A percentile compares a stretch with the other conserved stretches of the same genome.
Evolutionary conservation across 257 asterid species (phyloP).

Genomic region (Penstemon barbatus): DNA sequence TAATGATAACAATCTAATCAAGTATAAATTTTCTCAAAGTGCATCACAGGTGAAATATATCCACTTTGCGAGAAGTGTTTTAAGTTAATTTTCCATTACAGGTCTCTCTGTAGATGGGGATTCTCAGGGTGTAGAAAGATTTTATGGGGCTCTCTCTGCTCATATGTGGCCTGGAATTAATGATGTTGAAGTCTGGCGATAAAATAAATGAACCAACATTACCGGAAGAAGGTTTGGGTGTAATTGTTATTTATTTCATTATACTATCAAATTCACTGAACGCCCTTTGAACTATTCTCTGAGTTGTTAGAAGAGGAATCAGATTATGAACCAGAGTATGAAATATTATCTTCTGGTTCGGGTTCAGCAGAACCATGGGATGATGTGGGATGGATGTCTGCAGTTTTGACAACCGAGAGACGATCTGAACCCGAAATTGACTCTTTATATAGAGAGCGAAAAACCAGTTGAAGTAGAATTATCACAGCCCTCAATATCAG

Average conservation of each 20-base stretch:
- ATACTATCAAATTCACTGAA: conserved; percentile 12
- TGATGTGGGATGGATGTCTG: conserved; percentile 59
- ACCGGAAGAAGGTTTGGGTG: conserved; percentile 68
- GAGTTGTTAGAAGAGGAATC: conserved; percentile 79
- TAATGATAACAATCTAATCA: not conserved
- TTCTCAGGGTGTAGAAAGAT: conserved; percentile 89
- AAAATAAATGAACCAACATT: conserved; percentile 71
- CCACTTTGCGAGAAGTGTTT: too few species aligned
- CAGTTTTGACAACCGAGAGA: conserved; percentile 29
- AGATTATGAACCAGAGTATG: conserved; percentile 76
- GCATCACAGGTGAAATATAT: not conserved
- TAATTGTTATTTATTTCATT: not conserved
- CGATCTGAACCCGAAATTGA: conserved; percentile 31
- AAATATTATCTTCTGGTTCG: conserved; percentile 59
- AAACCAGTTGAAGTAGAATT: conserved; percentile 36
- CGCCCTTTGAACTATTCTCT: conserved; percentile 31
- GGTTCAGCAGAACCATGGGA: conserved; percentile 75
- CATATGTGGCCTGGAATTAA: conserved; percentile 91
- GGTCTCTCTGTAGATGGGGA: conserved; percentile 72
- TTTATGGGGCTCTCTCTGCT: conserved; percentile 88
- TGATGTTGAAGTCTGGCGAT: conserved; percentile 91
- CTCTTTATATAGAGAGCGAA: conserved; percentile 31
- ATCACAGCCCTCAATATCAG: conserved; percentile 45
- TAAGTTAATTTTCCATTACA: conserved; percentile 21
- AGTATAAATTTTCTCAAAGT: not conserved